phyloP scores from a whole-genome alignment of 495 filamentous ascomycete genomes.

The Tuber brumale region DNA sequence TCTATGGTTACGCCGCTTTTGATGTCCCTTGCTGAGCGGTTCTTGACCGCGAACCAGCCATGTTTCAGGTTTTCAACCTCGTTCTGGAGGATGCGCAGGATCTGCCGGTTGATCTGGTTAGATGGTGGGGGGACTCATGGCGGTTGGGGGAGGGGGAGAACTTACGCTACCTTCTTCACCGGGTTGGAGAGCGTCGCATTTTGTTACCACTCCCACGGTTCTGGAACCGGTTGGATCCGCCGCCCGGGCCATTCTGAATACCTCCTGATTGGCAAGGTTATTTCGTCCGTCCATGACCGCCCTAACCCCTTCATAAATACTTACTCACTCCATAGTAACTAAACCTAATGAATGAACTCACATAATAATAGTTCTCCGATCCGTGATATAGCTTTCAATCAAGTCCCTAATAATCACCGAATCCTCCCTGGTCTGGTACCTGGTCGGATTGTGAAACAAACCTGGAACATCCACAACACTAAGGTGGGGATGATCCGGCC shows the following conservation, averaged over 20 bases:
- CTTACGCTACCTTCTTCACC: slow-evolving; percentile 43
- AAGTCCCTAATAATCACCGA: slow-evolving; percentile 44
- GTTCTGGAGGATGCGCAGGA: slow-evolving; percentile 42
- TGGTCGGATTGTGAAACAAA: slow-evolving; percentile 47
- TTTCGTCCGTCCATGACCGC: slow-evolving; percentile 41
- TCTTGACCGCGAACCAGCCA: slow-evolving; percentile 53
- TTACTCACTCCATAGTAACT: neutral
- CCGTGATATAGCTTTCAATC: slow-evolving; percentile 47
- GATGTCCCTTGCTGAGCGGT: slow-evolving; percentile 48
- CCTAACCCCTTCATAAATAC: slow-evolving; percentile 15
- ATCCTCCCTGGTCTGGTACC: slow-evolving; percentile 44
- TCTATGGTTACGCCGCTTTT: slow-evolving; percentile 37
- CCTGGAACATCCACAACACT: slow-evolving; percentile 55
- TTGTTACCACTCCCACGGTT: slow-evolving; percentile 48
- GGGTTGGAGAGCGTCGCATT: slow-evolving; percentile 46
- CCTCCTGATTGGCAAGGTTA: slow-evolving; percentile 42
- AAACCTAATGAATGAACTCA: slow-evolving; percentile 29
- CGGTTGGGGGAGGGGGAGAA: neutral
- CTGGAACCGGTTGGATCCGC: slow-evolving; percentile 42
- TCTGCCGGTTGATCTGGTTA: slow-evolving; percentile 3
- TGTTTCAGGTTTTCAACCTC: slow-evolving; percentile 44
- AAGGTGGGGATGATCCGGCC: slow-evolving; percentile 48
- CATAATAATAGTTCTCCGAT: slow-evolving; percentile 48
- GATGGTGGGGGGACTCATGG: neutral
- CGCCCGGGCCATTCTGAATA: slow-evolving; percentile 41